Conservation (phyloP, 2,329 filamentous ascomycete genomes). For the Aspergillus awamori region DNA sequence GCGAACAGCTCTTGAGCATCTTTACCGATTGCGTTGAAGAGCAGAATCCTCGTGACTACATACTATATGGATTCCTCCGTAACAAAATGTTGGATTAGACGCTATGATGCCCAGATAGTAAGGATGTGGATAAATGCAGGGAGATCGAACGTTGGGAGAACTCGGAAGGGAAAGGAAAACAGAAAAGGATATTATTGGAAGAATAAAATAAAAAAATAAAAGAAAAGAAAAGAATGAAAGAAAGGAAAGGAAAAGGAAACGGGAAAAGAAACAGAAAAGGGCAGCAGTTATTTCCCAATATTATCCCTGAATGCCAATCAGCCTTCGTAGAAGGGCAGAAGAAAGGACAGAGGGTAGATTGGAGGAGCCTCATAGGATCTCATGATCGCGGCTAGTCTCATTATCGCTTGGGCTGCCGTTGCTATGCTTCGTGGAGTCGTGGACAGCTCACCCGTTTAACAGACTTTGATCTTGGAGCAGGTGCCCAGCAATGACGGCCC, state of each 20-base stretch:
- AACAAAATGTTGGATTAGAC: background rate
- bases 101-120: background rate
- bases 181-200: background rate
- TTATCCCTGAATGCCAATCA: background rate
- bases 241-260: background rate
- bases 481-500: slow-evolving; percentile 23
- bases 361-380: slow-evolving; percentile 6
- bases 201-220: too few relatives aligned
- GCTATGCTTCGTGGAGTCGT: slow-evolving; percentile 15
- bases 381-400: background rate
- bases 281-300: background rate
- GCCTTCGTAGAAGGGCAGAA: background rate
- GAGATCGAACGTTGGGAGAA: background rate
- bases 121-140: background rate
- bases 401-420: slow-evolving; percentile 24
- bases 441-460: slow-evolving; percentile 15
- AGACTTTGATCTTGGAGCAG: slow-evolving; percentile 11
- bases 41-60: background rate
- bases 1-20: background rate
- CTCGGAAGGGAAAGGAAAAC: background rate
- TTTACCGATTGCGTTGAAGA: background rate
- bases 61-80: background rate
- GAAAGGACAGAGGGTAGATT: slow-evolving; percentile 1
- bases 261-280: background rate
- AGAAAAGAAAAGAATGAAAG: background rate